phyloP scores from a whole-genome alignment of 108 stramenopile genomes.

The Mediolabrus comicus region DNA sequence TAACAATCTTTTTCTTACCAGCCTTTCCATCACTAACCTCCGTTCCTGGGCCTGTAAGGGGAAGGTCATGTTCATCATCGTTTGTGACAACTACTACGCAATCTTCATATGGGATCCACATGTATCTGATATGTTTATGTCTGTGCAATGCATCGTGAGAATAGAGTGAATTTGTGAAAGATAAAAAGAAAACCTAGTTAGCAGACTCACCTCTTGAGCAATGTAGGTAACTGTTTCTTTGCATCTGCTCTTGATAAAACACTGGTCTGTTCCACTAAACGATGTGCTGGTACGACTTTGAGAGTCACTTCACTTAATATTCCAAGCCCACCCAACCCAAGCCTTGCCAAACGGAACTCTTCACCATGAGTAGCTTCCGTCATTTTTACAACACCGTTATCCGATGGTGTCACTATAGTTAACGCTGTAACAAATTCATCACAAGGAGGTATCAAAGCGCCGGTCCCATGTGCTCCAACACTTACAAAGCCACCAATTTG shows the following conservation, averaged over 20 bases:
- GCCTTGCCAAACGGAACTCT: slow-evolving; percentile 84
- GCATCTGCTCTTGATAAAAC: slow-evolving; percentile 84
- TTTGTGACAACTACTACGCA: slow-evolving; percentile 94
- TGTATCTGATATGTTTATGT: slow-evolving; percentile 96
- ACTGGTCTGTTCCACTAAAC: slow-evolving; percentile 88
- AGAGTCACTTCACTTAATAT: slow-evolving; percentile 93
- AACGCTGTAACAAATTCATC: slow-evolving; percentile 91
- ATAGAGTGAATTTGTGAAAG: not conserved
- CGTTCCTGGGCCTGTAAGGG: slow-evolving; percentile 32
- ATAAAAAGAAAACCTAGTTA: too few relatives aligned
- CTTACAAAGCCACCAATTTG: slow-evolving; percentile 95
- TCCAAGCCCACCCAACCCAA: slow-evolving; percentile 94
- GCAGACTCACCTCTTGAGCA: slow-evolving; percentile 43
- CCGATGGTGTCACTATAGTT: slow-evolving; percentile 89
- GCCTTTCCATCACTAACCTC: slow-evolving; percentile 35
- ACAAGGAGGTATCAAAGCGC: slow-evolving; percentile 88
- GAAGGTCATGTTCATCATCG: slow-evolving; percentile 67
- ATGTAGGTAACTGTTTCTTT: slow-evolving; percentile 52
- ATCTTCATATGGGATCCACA: slow-evolving; percentile 99
- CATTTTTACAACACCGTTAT: slow-evolving; percentile 73
- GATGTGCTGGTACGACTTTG: slow-evolving; percentile 88
- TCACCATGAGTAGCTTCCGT: slow-evolving; percentile 56
- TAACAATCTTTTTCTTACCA: slow-evolving; percentile 41
- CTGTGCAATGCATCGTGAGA: too few relatives aligned
- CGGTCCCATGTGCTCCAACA: slow-evolving; percentile 97